Evolutionary conservation across 179 eudicot genomes (phyloP).

Genomic region (Silene vulgaris): DNA sequence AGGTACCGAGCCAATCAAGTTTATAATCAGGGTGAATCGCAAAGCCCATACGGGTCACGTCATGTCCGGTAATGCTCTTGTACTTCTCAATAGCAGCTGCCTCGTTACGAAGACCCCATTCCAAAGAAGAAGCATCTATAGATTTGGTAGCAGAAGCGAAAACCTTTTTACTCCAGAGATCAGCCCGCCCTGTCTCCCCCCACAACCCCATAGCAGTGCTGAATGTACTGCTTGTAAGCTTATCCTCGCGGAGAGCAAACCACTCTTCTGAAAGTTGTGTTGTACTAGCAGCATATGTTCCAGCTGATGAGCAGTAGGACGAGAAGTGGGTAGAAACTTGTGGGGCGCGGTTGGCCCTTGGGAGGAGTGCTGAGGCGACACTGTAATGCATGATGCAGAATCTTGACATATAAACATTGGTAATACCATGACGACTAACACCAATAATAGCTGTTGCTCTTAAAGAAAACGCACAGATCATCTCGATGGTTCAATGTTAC

Average conservation of each 20-base stretch:
- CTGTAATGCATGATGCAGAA: slow-evolving; percentile 42
- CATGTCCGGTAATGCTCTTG: slow-evolving; percentile 68
- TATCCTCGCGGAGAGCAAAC: slow-evolving; percentile 86
- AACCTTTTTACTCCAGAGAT: slow-evolving; percentile 86
- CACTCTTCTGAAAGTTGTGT: slow-evolving; percentile 85
- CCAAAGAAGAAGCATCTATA: slow-evolving; percentile 50
- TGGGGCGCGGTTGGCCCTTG: slow-evolving; percentile 23
- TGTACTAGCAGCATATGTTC: slow-evolving; percentile 41
- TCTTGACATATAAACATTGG: slow-evolving; percentile 53
- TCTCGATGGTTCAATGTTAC: neutral
- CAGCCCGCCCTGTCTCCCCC: slow-evolving; percentile 71
- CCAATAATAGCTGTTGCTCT: slow-evolving; percentile 10
- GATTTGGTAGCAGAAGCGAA: slow-evolving; percentile 34
- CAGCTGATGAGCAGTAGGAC: slow-evolving; percentile 34
- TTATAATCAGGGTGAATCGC: slow-evolving; percentile 61
- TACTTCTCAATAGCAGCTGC: slow-evolving; percentile 60
- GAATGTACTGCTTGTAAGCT: slow-evolving; percentile 79
- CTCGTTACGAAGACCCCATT: slow-evolving; percentile 81
- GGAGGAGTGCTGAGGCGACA: slow-evolving; percentile 30
- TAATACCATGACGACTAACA: slow-evolving; percentile 37
- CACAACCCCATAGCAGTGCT: slow-evolving; percentile 87
- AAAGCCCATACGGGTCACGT: slow-evolving; percentile 61
- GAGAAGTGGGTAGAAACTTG: slow-evolving; percentile 39
- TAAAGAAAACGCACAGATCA: neutral
- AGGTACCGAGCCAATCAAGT: slow-evolving; percentile 77